These are phyloP conservation scores for Metrosideros polymorpha DNA, from an alignment of 441 rosid genomes.

Conservation along the genomic window DNA sequence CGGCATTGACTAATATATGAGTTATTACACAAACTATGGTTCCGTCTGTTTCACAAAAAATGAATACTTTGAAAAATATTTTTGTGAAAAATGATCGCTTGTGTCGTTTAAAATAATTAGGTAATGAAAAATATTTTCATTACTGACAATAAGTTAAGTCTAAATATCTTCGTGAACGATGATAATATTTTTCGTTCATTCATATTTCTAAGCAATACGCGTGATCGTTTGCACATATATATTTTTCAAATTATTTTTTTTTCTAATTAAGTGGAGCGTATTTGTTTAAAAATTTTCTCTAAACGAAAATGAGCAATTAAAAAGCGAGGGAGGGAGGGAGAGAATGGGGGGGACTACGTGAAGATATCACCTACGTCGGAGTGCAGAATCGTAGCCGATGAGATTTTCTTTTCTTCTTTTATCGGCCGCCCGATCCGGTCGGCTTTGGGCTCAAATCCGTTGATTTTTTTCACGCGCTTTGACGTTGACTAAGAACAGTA, in stretches of 20 bases:
- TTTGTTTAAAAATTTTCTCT: too few relatives aligned
- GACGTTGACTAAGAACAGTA: not conserved
- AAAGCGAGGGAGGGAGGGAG: not conserved
- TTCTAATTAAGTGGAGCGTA: too few relatives aligned
- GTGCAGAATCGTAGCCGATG: not conserved
- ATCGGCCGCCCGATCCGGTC: not conserved
- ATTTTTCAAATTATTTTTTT: too few relatives aligned
- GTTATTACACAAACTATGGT: rapidly evolving
- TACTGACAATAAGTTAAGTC: too few relatives aligned
- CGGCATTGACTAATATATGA: not conserved
- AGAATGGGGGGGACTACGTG: not conserved
- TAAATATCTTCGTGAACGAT: too few relatives aligned
- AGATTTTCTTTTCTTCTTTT: not conserved
- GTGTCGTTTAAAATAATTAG: not conserved
- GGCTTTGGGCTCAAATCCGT: not conserved
- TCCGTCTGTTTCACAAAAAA: rapidly evolving
- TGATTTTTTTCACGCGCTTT: not conserved
- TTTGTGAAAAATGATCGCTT: rapidly evolving
- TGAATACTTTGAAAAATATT: not conserved
- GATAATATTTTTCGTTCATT: too few relatives aligned
- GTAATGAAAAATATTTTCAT: rapidly evolving
- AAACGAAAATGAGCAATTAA: not conserved
- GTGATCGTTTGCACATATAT: too few relatives aligned
- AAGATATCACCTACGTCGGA: not conserved
- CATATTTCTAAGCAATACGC: too few relatives aligned